These are phyloP conservation scores for Ophiostoma ulmi DNA, from an alignment of 2,329 filamentous ascomycete genomes.

Conservation along the genomic window DNA sequence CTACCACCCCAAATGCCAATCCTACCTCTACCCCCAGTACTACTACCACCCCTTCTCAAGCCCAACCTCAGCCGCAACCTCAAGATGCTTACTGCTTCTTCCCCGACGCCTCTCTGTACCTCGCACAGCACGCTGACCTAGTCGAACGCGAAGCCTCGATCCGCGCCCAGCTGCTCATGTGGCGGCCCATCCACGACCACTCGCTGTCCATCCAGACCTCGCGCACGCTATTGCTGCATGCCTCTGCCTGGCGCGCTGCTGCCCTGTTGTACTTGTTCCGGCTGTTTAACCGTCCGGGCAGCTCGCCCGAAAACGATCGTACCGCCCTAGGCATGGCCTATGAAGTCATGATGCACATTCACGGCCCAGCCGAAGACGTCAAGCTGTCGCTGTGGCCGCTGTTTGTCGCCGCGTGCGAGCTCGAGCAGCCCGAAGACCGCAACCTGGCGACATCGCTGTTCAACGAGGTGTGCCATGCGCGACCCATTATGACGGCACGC, in stretches of 20 bases:
- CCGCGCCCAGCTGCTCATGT: constrained; percentile 24
- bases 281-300: constrained; percentile 25
- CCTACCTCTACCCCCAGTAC: neutral
- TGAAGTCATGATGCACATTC: constrained; percentile 27
- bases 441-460: constrained; percentile 21
- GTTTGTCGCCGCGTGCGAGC: constrained; percentile 26
- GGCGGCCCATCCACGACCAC: constrained; percentile 25
- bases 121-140: constrained; percentile 17
- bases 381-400: constrained; percentile 27
- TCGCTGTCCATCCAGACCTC: constrained; percentile 23
- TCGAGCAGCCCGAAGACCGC: constrained; percentile 26
- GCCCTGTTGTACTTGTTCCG: constrained; percentile 25
- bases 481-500: constrained; percentile 23
- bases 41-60: neutral
- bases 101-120: constrained; percentile 15
- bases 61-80: neutral
- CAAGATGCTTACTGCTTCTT: constrained; percentile 13
- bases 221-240: constrained; percentile 24
- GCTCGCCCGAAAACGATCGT: constrained; percentile 19
- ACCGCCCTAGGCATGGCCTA: constrained; percentile 25
- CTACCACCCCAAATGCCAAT: neutral
- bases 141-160: constrained; percentile 21
- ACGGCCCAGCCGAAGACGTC: constrained; percentile 24
- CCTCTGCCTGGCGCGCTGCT: constrained; percentile 25
- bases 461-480: constrained; percentile 21